phyloP scores from a whole-genome alignment of 2,329 filamentous ascomycete species.

The Fusarium sp. region DNA sequence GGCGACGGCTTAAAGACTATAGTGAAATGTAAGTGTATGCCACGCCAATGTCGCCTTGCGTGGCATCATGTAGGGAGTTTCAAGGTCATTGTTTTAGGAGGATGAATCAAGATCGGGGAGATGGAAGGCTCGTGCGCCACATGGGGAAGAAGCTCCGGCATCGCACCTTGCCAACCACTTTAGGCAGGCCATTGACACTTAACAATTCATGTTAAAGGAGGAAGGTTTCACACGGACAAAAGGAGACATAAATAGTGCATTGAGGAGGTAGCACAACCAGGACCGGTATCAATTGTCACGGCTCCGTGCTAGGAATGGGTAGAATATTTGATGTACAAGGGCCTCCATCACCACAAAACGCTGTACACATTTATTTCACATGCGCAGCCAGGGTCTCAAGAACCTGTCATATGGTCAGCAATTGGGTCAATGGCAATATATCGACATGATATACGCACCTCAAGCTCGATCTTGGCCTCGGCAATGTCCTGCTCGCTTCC shows the following conservation, averaged over 20 bases:
- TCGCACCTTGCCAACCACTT: constrained; percentile 5
- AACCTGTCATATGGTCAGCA: constrained; percentile 67
- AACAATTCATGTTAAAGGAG: not conserved
- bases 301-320: constrained; percentile 49
- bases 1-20: not conserved
- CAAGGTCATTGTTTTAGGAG: not conserved
- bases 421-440: not conserved
- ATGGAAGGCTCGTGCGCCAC: constrained; percentile 10
- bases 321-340: constrained; percentile 56
- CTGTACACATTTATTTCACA: constrained; percentile 77
- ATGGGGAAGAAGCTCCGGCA: constrained; percentile 13
- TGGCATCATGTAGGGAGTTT: constrained; percentile 17
- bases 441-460: constrained; percentile 67
- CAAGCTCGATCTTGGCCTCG: constrained; percentile 98
- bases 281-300: constrained; percentile 51
- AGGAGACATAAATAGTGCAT: constrained; percentile 22
- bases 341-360: constrained; percentile 55
- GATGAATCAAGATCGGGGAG: constrained; percentile 5
- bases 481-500: constrained; percentile 98
- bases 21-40: constrained; percentile 15
- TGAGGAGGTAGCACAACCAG: constrained; percentile 43
- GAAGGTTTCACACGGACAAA: constrained; percentile 33
- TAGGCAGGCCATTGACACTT: constrained; percentile 4
- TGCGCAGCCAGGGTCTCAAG: constrained; percentile 84
- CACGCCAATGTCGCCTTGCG: constrained; percentile 7